A percentile compares a stretch with the other conserved stretches of the same genome.
Evolutionary conservation across 73 alveolate species (phyloP).

Genomic region (Paramecium sexaurelia): DNA sequence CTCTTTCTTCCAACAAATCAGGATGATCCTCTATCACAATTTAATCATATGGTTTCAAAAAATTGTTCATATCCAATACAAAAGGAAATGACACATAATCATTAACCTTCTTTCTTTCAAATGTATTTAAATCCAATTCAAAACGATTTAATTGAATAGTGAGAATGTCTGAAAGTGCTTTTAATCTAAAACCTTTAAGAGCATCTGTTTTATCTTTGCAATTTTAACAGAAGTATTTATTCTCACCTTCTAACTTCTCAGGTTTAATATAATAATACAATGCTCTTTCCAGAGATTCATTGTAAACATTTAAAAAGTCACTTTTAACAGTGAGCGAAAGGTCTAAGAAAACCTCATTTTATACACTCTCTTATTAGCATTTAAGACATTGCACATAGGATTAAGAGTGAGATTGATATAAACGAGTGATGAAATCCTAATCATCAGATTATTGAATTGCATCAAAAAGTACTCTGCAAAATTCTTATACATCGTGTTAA

Average conservation of each 20-base stretch:
- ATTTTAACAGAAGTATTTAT: constrained; percentile 85
- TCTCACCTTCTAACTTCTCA: constrained; percentile 87
- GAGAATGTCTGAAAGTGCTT: constrained; percentile 80
- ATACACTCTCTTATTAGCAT: constrained; percentile 85
- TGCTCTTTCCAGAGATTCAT: constrained; percentile 85
- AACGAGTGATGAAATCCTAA: constrained; percentile 74
- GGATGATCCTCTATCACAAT: constrained; percentile 37
- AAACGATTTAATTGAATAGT: constrained; percentile 88
- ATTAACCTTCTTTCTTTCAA: constrained; percentile 49
- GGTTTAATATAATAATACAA: constrained; percentile 90
- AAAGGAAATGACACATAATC: constrained; percentile 80
- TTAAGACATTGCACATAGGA: constrained; percentile 85
- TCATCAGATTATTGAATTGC: constrained; percentile 89
- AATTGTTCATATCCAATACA: constrained; percentile 81
- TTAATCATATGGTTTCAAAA: constrained; percentile 71
- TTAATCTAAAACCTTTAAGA: constrained; percentile 85
- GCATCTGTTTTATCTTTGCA: constrained; percentile 91
- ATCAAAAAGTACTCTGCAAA: constrained; percentile 94
- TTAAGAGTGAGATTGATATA: constrained; percentile 85
- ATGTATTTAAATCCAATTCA: constrained; percentile 75
- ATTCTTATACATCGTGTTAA: constrained; percentile 84
- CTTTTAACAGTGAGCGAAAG: constrained; percentile 88
- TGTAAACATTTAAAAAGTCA: constrained; percentile 83
- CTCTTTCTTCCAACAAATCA: constrained; percentile 19
- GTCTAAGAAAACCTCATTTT: constrained; percentile 83